Conservation (phyloP, 257 asterid species). For the Gentiana macrophylla region DNA sequence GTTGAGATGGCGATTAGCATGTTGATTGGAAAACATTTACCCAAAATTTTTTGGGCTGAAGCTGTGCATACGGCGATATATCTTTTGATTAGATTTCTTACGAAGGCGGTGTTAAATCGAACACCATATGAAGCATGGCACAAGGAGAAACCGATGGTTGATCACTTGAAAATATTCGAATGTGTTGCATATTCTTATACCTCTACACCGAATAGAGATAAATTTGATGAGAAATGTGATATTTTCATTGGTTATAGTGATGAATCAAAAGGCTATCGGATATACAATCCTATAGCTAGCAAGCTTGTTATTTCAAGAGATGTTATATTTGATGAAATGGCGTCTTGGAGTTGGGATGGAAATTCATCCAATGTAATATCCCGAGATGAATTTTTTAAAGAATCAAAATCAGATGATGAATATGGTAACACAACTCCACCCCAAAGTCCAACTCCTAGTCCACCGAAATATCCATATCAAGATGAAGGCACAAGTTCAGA, state of each 20-base stretch:
- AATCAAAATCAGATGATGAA: not conserved
- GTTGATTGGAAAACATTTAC: not conserved
- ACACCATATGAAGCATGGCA: too few relatives aligned
- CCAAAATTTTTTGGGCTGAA: not conserved
- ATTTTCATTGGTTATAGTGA: too few relatives aligned
- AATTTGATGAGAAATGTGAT: too few relatives aligned
- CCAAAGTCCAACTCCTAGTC: not conserved
- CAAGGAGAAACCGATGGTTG: too few relatives aligned
- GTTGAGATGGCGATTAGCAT: not conserved
- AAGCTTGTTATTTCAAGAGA: constrained; percentile 10
- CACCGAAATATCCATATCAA: not conserved
- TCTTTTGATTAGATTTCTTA: too few relatives aligned
- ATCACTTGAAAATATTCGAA: too few relatives aligned
- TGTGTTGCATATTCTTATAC: too few relatives aligned
- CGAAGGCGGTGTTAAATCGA: too few relatives aligned
- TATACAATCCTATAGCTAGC: not conserved
- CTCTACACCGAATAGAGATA: too few relatives aligned
- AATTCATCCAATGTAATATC: not conserved
- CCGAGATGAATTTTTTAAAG: not conserved
- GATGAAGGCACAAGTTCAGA: not conserved
- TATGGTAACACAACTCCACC: not conserved
- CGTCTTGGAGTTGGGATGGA: constrained; percentile 6
- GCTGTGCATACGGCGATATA: not conserved
- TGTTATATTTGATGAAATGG: constrained; percentile 11
- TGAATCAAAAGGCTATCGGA: constrained; percentile 12